A percentile compares a stretch with the other conserved stretches of the same genome.
These are phyloP conservation scores for Aspergillus oerlinghausenensis DNA, from an alignment of 2,329 filamentous ascomycete species.

Conservation along the genomic window DNA sequence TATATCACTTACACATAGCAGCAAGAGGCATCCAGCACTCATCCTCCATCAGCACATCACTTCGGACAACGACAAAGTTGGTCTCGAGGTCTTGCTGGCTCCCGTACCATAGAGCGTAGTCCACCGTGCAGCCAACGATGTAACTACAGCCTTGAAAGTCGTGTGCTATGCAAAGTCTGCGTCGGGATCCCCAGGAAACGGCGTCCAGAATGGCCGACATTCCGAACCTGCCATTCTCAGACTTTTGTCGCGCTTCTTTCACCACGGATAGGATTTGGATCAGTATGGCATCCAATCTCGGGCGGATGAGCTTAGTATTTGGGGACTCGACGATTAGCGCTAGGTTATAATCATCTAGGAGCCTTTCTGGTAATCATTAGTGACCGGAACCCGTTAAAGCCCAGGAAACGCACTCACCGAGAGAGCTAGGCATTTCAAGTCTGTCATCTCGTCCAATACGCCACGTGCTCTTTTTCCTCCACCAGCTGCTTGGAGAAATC, in stretches of 20 bases:
- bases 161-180: not conserved
- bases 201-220: not conserved
- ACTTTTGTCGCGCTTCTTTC: not conserved
- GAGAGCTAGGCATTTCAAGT: not conserved
- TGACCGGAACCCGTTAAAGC: not conserved
- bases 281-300: not conserved
- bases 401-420: not conserved
- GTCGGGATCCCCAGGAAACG: not conserved
- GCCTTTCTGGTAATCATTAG: not conserved
- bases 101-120: conserved; percentile 1
- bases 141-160: not conserved
- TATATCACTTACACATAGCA: not conserved
- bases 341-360: not conserved
- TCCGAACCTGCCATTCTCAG: not conserved
- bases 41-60: not conserved
- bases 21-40: not conserved
- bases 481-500: not conserved
- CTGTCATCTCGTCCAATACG: not conserved
- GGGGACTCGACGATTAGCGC: not conserved
- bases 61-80: not conserved
- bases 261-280: not conserved
- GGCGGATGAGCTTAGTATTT: not conserved
- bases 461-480: not conserved
- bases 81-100: not conserved
- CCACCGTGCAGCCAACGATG: not conserved